Percentiles rank a stretch among this genome's conserved stretches.
Evolutionary conservation across 129 eudicot species (phyloP).

Genomic region (Flaveria linearis): DNA sequence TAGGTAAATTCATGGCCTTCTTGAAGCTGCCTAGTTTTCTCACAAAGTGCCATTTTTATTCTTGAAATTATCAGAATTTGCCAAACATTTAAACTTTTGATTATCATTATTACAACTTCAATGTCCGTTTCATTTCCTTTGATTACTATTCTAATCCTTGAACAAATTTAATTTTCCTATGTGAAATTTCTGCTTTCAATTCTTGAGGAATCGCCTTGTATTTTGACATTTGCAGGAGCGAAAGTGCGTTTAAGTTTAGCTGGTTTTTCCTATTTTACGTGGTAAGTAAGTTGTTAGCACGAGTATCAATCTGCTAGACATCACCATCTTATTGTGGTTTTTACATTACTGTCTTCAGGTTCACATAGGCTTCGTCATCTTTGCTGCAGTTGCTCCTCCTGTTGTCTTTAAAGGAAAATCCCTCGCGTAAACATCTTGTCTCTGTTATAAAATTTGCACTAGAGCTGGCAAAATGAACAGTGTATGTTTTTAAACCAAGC

Average conservation of each 20-base stretch:
- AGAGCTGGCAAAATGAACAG: background rate
- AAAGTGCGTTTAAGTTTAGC: slow-evolving; percentile 76
- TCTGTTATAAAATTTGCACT: background rate
- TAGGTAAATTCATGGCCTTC: slow-evolving; percentile 43
- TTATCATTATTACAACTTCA: too few species aligned
- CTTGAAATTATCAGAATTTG: too few species aligned
- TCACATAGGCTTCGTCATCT: slow-evolving; percentile 72
- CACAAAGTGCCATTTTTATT: too few species aligned
- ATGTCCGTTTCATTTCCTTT: too few species aligned
- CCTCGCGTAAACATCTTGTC: slow-evolving; percentile 60
- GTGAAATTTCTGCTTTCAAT: too few species aligned
- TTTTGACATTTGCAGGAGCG: slow-evolving; percentile 54
- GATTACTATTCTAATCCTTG: too few species aligned
- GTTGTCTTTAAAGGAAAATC: slow-evolving; percentile 92
- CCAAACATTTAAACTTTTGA: too few species aligned
- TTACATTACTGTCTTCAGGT: slow-evolving; percentile 41
- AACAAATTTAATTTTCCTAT: too few species aligned
- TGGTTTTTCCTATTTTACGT: slow-evolving; percentile 83
- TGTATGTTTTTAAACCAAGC: background rate
- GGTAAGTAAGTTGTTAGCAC: slow-evolving; percentile 37
- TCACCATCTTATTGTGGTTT: background rate
- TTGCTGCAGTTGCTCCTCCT: slow-evolving; percentile 97
- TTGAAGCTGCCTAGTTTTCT: background rate
- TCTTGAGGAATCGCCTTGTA: background rate
- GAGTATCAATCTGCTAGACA: too few species aligned